These are phyloP conservation scores for Rhodosporidiobolus sp. DNA, from an alignment of 768 basidiomycete genomes.

Conservation along the genomic window DNA sequence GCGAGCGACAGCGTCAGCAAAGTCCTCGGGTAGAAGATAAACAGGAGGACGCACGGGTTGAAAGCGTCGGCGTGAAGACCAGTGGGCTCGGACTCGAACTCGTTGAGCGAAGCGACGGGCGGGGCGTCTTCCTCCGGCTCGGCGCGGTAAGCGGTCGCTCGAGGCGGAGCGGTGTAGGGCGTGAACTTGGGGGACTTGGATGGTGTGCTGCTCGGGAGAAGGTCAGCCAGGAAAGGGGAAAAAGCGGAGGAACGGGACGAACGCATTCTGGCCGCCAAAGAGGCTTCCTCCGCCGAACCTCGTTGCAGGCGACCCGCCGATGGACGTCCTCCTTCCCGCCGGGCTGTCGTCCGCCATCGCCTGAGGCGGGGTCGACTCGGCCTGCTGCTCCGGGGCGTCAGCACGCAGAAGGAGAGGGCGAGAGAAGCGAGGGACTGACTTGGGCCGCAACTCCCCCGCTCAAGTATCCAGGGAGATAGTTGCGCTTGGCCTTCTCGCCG, in stretches of 20 bases:
- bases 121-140: conserved; percentile 43
- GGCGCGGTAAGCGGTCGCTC: conserved; percentile 63
- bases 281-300: conserved; percentile 27
- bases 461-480: conserved; percentile 34
- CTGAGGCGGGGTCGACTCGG: conserved; percentile 33
- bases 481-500: conserved; percentile 23
- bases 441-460: conserved; percentile 19
- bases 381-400: background rate
- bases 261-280: conserved; percentile 23
- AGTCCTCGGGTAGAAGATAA: too few species aligned
- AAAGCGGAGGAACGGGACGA: background rate
- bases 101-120: conserved; percentile 37
- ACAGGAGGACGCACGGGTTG: background rate
- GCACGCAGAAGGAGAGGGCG: background rate
- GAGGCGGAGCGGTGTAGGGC: conserved; percentile 19
- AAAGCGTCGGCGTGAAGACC: conserved; percentile 1
- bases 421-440: conserved; percentile 1
- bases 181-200: conserved; percentile 35
- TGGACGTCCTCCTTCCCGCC: conserved; percentile 19
- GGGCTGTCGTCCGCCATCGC: conserved; percentile 14
- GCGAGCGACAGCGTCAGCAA: background rate
- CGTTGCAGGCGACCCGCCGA: conserved; percentile 31
- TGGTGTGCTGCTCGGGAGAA: conserved; percentile 17
- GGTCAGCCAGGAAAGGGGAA: accelerated
- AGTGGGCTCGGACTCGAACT: conserved; percentile 19